Evolutionary conservation across 257 asterid genomes (phyloP).

Genomic region (Scutellaria galericulata): DNA sequence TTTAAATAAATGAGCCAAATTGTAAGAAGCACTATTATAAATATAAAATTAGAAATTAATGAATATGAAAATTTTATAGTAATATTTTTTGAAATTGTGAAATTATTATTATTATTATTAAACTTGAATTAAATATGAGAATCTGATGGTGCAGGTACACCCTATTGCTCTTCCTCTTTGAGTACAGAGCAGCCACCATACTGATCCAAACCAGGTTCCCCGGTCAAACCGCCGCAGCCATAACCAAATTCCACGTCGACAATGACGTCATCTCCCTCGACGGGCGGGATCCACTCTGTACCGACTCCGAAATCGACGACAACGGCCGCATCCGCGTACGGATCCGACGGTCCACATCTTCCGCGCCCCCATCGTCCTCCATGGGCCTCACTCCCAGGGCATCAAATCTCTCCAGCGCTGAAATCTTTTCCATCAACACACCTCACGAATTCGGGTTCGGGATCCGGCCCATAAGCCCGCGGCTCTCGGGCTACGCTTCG

Average conservation of each 20-base stretch:
- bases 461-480: constrained; percentile 59
- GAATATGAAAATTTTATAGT: no score
- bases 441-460: constrained; percentile 63
- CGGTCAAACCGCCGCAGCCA: constrained; percentile 63
- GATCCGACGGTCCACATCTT: constrained; percentile 70
- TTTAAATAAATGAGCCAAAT: no score
- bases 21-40: no score
- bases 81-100: not conserved
- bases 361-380: constrained; percentile 58
- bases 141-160: constrained; percentile 61
- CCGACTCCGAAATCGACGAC: constrained; percentile 64
- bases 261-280: constrained; percentile 72
- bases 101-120: not conserved
- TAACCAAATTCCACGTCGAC: constrained; percentile 62
- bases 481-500: constrained; percentile 64
- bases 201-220: constrained; percentile 66
- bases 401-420: constrained; percentile 67
- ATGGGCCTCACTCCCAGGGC: constrained; percentile 66
- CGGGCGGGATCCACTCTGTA: constrained; percentile 72
- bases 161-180: constrained; percentile 69
- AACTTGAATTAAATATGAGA: not conserved
- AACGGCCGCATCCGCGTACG: constrained; percentile 64
- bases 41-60: no score
- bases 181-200: constrained; percentile 68
- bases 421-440: constrained; percentile 63